Percentiles rank a stretch among this genome's conserved stretches.
These are phyloP conservation scores for Pseudohalonectria lignicola DNA, from an alignment of 2,329 filamentous ascomycete genomes.

Conservation along the genomic window DNA sequence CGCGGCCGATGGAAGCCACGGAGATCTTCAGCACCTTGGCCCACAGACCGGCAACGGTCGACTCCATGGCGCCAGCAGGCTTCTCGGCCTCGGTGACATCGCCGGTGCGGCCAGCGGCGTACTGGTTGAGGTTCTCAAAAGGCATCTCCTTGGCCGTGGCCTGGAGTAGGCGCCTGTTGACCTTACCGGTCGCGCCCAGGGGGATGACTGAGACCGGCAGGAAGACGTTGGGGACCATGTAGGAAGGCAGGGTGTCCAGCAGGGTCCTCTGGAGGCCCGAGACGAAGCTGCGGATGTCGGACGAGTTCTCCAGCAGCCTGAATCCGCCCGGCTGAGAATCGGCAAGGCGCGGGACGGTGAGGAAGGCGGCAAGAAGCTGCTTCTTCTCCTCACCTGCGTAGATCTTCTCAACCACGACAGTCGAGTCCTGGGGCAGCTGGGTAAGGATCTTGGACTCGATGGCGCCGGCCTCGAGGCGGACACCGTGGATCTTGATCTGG, in stretches of 20 bases:
- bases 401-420: slow-evolving; percentile 1
- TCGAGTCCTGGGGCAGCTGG: too few species aligned
- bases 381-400: not conserved
- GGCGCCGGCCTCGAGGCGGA: slow-evolving; percentile 1
- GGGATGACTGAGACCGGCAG: slow-evolving; percentile 12
- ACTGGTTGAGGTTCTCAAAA: not conserved
- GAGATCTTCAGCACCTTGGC: not conserved
- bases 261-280: not conserved
- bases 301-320: not conserved
- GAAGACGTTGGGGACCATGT: slow-evolving; percentile 14
- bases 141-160: not conserved
- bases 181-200: not conserved
- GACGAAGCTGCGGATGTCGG: slow-evolving; percentile 1
- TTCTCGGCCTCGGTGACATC: not conserved
- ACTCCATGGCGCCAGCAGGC: not conserved
- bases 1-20: not conserved
- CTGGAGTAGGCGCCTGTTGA: not conserved
- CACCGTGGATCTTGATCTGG: slow-evolving; percentile 2
- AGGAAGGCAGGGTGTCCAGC: slow-evolving; percentile 7
- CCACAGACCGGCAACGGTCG: not conserved
- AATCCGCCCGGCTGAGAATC: not conserved
- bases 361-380: not conserved
- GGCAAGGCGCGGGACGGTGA: not conserved
- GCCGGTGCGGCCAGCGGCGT: not conserved
- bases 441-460: too few species aligned